phyloP scores from a whole-genome alignment of 768 basidiomycete genomes.

The Hydnum rufescens region DNA sequence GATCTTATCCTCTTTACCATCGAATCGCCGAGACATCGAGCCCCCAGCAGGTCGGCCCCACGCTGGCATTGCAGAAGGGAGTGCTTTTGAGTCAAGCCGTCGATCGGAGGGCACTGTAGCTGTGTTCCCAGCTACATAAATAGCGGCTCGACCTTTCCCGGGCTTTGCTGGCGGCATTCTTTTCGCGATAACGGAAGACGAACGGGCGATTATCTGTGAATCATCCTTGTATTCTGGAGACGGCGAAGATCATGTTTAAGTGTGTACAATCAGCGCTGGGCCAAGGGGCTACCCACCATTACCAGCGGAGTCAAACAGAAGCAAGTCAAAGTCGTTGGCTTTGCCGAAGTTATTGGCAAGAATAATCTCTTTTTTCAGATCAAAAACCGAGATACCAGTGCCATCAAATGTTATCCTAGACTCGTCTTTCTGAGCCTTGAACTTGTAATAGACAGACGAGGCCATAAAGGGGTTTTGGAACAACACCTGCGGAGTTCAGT shows the following conservation, averaged over 20 bases:
- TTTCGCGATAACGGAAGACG: constrained; percentile 84
- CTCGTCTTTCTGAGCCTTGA: constrained; percentile 88
- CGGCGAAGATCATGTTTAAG: background rate
- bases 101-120: background rate
- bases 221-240: constrained; percentile 77
- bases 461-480: constrained; percentile 28
- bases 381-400: constrained; percentile 96
- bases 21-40: constrained; percentile 72
- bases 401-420: constrained; percentile 94
- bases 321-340: constrained; percentile 92
- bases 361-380: constrained; percentile 97
- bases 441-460: constrained; percentile 95
- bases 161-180: constrained; percentile 67
- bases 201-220: constrained; percentile 75
- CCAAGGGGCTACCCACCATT: constrained; percentile 42
- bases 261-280: background rate
- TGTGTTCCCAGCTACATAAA: constrained; percentile 38
- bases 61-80: constrained; percentile 13
- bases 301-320: constrained; percentile 67
- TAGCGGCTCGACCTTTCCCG: constrained; percentile 63
- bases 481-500: background rate
- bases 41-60: constrained; percentile 45
- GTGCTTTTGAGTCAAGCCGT: background rate
- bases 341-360: constrained; percentile 89
- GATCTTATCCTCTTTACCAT: constrained; percentile 48